These are phyloP conservation scores for Boeremia exigua DNA, from an alignment of 2,329 filamentous ascomycete species.

Conservation along the genomic window DNA sequence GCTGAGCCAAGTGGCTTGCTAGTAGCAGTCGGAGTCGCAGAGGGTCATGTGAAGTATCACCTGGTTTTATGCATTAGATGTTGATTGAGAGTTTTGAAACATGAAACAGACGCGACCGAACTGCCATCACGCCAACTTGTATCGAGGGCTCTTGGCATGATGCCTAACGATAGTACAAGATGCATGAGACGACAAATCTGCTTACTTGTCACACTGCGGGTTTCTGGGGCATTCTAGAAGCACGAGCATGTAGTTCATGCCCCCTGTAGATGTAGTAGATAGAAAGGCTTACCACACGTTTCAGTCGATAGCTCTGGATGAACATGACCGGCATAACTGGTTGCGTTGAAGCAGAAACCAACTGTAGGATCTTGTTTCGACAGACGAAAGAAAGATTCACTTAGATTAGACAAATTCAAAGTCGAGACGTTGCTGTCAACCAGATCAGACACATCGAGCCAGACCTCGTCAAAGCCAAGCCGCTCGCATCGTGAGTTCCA, in stretches of 20 bases:
- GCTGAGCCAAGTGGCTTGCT: conserved; percentile 79
- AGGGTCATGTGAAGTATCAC: conserved; percentile 36
- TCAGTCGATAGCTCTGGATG: conserved; percentile 52
- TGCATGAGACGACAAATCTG: not conserved
- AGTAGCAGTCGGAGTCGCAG: conserved; percentile 69
- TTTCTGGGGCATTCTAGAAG: conserved; percentile 9
- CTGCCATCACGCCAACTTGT: not conserved
- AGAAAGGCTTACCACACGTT: conserved; percentile 29
- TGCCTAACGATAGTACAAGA: not conserved
- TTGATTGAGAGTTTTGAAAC: conserved; percentile 1
- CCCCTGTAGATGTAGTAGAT: not conserved
- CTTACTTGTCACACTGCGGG: conserved; percentile 1
- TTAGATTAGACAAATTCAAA: conserved; percentile 70
- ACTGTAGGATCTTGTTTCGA: conserved; percentile 73
- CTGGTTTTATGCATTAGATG: conserved; percentile 4
- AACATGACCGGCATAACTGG: conserved; percentile 68
- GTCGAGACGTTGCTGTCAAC: conserved; percentile 79
- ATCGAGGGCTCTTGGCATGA: not conserved
- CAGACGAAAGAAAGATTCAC: conserved; percentile 79
- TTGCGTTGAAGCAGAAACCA: conserved; percentile 83
- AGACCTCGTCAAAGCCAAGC: conserved; percentile 90
- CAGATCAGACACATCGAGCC: conserved; percentile 84
- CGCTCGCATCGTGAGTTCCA: conserved; percentile 82
- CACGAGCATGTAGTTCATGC: conserved; percentile 5
- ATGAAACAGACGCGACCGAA: conserved; percentile 5